Evolutionary conservation across 306 rosid genomes (phyloP).

Genomic region (Dryas alaskensis): DNA sequence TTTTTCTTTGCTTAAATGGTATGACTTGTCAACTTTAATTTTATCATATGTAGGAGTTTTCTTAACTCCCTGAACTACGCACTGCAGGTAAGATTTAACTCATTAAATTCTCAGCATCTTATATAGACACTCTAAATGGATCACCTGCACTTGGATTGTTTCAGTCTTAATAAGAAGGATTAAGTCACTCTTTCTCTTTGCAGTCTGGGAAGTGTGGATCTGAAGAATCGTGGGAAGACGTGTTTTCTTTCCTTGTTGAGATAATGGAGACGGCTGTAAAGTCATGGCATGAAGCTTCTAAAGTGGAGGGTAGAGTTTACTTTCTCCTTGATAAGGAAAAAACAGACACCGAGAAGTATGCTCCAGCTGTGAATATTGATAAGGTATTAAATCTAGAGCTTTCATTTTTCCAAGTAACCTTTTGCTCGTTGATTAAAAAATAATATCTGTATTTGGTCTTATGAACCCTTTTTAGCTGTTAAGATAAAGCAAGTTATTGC

Average conservation of each 20-base stretch:
- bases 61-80: conserved; percentile 19
- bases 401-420: conserved; percentile 5
- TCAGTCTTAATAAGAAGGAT: conserved; percentile 28
- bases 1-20: conserved; percentile 22
- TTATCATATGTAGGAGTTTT: conserved; percentile 4
- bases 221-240: conserved; percentile 70
- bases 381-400: conserved; percentile 53
- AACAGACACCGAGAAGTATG: conserved; percentile 77
- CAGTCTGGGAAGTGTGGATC: conserved; percentile 79
- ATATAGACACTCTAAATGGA: conserved; percentile 9
- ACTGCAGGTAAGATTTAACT: conserved; percentile 25
- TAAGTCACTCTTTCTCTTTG: conserved; percentile 41
- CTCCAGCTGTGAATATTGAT: conserved; percentile 86
- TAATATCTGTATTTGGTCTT: conserved; percentile 10
- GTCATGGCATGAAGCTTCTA: conserved; percentile 80
- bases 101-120: conserved; percentile 16
- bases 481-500: neutral
- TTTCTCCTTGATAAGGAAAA: conserved; percentile 84
- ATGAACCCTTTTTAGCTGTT: conserved; percentile 18
- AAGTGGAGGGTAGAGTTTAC: conserved; percentile 84
- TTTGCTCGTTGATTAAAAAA: conserved; percentile 14
- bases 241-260: conserved; percentile 75
- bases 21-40: conserved; percentile 22
- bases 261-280: conserved; percentile 93
- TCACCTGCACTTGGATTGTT: conserved; percentile 16